phyloP scores from a whole-genome alignment of 1,139 yeast species.

The Suhomyces ambrosiae region DNA sequence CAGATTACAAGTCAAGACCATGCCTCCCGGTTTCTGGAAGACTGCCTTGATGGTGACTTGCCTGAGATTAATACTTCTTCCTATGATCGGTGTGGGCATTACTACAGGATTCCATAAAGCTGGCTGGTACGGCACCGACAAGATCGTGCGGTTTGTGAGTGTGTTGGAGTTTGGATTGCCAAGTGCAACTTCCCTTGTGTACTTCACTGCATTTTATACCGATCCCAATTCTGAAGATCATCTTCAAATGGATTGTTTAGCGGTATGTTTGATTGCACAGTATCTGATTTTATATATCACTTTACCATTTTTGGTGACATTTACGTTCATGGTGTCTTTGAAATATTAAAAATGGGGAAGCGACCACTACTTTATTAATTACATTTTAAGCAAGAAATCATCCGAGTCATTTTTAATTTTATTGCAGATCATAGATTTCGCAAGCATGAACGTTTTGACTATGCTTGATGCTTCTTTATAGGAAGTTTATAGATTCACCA shows the following conservation, averaged over 20 bases:
- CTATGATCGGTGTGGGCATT: constrained; percentile 49
- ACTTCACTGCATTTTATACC: constrained; percentile 81
- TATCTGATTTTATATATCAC: constrained; percentile 62
- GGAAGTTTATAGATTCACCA: too few relatives aligned
- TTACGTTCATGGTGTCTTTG: constrained; percentile 47
- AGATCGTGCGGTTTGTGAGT: constrained; percentile 59
- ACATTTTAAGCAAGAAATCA: too few relatives aligned
- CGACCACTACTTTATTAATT: too few relatives aligned
- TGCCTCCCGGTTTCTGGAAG: constrained; percentile 76
- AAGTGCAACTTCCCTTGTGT: constrained; percentile 81
- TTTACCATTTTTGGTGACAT: constrained; percentile 68
- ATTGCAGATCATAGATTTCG: too few relatives aligned
- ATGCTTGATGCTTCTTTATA: too few relatives aligned
- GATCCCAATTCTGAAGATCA: constrained; percentile 62
- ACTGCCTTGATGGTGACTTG: constrained; percentile 44
- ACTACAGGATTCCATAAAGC: constrained; percentile 46
- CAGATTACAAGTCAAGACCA: constrained; percentile 57
- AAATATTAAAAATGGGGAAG: constrained; percentile 20
- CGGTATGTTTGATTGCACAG: constrained; percentile 69
- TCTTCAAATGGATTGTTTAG: constrained; percentile 81
- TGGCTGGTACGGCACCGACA: constrained; percentile 56
- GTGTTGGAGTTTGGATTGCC: constrained; percentile 81
- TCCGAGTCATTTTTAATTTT: too few relatives aligned
- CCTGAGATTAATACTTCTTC: constrained; percentile 38
- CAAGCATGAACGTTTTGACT: too few relatives aligned